Base-by-base conservation (phyloP, 805 yeast species). In the Kurtzmaniella fragi region DNA sequence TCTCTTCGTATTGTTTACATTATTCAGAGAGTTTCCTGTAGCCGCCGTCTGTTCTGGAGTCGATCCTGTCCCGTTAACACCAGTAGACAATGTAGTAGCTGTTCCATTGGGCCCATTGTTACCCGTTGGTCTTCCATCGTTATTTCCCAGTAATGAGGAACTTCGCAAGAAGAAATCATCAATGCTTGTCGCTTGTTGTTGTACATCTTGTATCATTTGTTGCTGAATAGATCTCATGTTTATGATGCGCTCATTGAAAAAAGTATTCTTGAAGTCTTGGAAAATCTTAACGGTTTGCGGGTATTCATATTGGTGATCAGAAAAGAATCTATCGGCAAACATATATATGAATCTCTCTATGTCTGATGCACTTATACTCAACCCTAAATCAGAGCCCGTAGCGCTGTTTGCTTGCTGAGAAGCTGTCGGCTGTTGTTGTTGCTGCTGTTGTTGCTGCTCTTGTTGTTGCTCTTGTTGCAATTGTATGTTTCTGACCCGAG, bases 221-320 rank as follows among this genome's bases (percentile, higher is more conserved):
- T 49, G 54, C 31, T 47, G 54, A 25, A 48, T 41, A 5, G 57
- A 48, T 29, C 58, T 40, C 35, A 53, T 43, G 38, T 57, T 62
- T n/a, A 62, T 57, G 28, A 67, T 61, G 40, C 72, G 44, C 48
- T 69, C 74, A 38, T 65, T 65, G 38, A 58, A 54, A 40, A 69
- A 68, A 15, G 72, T 57, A 34, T 50, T 55, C 47, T 68, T 68
- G 49, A 69, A 67, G 41, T 68, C 71, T 42, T 66, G 72, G 48
- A 67, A 69, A 10, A 64, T 52, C 48, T 67, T 65, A 32, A 62
- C 49, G 12, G 73, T 66, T 43, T 67, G 71, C 3, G 74, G 74
- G 40, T 64, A 69, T 34, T 65, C 70, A 42, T 55, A 62, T 39
- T 58, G 65, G 47, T 64, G 60, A 32, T 63, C 65, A 41, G 53